Evolutionary conservation across 208 protist genomes (phyloP), one percentile per base, ranked within the genome.

Genomic region (Balamuthia mandrillaris): DNA sequence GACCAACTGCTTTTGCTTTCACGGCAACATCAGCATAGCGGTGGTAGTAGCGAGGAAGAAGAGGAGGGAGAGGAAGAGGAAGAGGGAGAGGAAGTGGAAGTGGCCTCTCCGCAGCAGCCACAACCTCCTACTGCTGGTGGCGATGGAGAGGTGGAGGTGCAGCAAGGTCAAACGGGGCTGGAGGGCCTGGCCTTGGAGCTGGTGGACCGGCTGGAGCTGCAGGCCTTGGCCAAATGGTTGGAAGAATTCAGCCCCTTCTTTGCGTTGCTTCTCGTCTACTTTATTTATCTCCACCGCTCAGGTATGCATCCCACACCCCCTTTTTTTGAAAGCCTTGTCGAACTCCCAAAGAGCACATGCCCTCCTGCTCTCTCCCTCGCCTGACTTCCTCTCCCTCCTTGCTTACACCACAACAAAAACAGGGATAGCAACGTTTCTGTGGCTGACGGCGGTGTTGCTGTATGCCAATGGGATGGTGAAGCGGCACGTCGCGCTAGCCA

Each of bases 241-340:
- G 86, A 88, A 60, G 78, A 88, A 47, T 54, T 41, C 16, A 60
- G 77, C 41, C 61, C 79, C 35, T 88, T 88, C n/a, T 39, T 88
- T 0, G 21, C 72, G 12, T 56, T 88, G 12, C 45, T 88, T 3
- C 45, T 72, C 2, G 14, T 66, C 41, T 47, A 86, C 7, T 88
- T 88, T 61, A 5, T 88, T 24, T 88, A 88, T 68, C 51, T 68
- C 45, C 86, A 88, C 68, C 21, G 79, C 41, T 51, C 65, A n/a
- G 77, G 65, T 58, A 82, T 81, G 29, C 7, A 37, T 56, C n/a
- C 9, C 9, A 12, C 56, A 31, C 31, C 12, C 45, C 31, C n/a
- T 7, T 27, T n/a, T 74, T n/a, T 74, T 49, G 49, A 18, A 18
- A 56, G 18, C 18, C 49, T 56, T 56, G n/a, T 24, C 18, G 49